Base-by-base conservation (phyloP, 2,329 filamentous ascomycete genomes). In the Botrytis fabae region DNA sequence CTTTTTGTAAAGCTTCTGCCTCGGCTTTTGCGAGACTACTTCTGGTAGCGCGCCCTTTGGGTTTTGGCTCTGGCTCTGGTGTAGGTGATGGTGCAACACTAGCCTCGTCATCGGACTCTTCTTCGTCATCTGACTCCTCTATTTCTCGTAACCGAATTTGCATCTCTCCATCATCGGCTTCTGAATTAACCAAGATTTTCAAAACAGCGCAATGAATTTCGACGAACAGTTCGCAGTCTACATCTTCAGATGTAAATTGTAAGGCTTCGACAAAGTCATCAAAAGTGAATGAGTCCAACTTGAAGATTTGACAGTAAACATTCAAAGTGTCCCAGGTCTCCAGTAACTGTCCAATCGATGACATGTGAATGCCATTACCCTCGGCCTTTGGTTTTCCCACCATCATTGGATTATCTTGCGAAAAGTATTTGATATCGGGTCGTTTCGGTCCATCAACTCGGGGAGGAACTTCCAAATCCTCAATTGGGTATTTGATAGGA, bases 241-340 rank as follows among this genome's bases (percentile, higher is more conserved):
- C 84, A 35, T 93, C 90, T 48, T 91, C 88, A 0, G 90, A 94
- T 0, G 92, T 88, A 73, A 95, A 91, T 66, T 91, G 88, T 86
- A 99, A 90, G 0, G 95, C 92, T 80, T 98, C 92, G 7, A 97
- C 87, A 79, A 95, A 98, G 81, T 99, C 96, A 81, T 99, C 96
- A 79, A 98, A 97, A 0, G 95, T 98, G 80, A 99, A 99, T 0
- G 95, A 98, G 82, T 99, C 96, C 40, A 99, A 86, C 79, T 93
- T 90, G 80, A 97, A 97, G 28, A 98, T 92, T 79, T 97, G 94
- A 80, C 94, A 97, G 80, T 98, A 98, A n/a, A 99, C 95, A 79
- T 98, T 99, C 48, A 99, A 86, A 0, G 95, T 98, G 78, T 98
- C 94, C 96, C 96, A 99, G 0, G 93, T 93, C 82, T 98, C 95